phyloP scores from a whole-genome alignment of 768 basidiomycete genomes.

The Tylopilus felleus region DNA sequence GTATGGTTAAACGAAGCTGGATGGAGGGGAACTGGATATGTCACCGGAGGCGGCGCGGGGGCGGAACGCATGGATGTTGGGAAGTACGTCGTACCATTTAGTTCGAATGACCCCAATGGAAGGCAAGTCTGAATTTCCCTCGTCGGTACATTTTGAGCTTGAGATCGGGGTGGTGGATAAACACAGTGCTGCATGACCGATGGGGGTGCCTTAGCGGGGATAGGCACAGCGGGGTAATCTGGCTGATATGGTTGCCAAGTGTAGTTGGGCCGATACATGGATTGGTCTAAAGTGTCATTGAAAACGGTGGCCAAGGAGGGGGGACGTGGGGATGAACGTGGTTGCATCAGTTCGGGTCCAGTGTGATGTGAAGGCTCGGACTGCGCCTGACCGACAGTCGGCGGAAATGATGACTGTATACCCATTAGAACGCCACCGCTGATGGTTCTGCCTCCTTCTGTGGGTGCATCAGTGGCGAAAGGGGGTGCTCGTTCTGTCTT shows the following conservation, averaged over 20 bases:
- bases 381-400: not conserved
- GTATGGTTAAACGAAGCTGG: conserved; percentile 5
- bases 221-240: conserved; percentile 22
- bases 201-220: not conserved
- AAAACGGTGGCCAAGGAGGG: not conserved
- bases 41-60: conserved; percentile 1
- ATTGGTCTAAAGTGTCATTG: conserved; percentile 8
- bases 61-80: conserved; percentile 1
- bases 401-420: conserved; percentile 13
- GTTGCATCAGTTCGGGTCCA: conserved; percentile 29
- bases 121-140: conserved; percentile 3
- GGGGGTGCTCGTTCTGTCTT: conserved; percentile 6
- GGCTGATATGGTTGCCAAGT: conserved; percentile 20
- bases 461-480: conserved; percentile 3
- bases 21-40: conserved; percentile 6
- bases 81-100: conserved; percentile 32
- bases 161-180: not conserved
- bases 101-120: conserved; percentile 19
- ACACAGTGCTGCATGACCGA: not conserved
- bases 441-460: conserved; percentile 20
- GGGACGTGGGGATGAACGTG: conserved; percentile 29
- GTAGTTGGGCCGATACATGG: conserved; percentile 15
- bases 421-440: conserved; percentile 25
- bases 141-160: not conserved
- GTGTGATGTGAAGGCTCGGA: conserved; percentile 28